Evolutionary conservation across 2,329 filamentous ascomycete genomes (phyloP).

Genomic region (Pseudogymnoascus verrucosus): DNA sequence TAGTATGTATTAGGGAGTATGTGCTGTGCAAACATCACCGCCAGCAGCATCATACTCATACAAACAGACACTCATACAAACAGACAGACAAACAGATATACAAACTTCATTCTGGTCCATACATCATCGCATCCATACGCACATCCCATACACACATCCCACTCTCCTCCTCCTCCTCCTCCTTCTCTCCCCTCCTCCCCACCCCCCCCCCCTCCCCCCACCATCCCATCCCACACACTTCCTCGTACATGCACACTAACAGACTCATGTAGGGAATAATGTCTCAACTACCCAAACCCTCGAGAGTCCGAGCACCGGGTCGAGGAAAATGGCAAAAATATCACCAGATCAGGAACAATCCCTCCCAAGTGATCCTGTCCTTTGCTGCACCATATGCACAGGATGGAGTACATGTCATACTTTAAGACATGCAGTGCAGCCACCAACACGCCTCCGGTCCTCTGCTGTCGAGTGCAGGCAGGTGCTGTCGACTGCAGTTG

Average conservation of each 20-base stretch:
- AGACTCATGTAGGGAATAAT: background rate
- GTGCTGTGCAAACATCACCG: background rate
- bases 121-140: background rate
- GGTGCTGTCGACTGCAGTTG: background rate
- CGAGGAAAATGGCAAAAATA: background rate
- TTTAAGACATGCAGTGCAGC: background rate
- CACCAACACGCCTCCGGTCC: background rate
- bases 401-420: background rate
- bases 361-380: background rate
- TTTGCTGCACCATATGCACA: background rate
- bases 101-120: background rate
- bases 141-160: background rate
- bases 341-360: background rate
- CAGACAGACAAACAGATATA: background rate
- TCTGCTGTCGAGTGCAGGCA: conserved; percentile 1
- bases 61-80: background rate
- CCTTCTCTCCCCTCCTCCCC: background rate
- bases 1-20: background rate
- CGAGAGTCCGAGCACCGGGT: conserved; percentile 4
- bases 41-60: background rate
- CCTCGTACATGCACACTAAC: background rate
- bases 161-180: background rate
- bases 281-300: background rate
- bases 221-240: background rate
- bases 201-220: background rate